A percentile compares a stretch with the other conserved stretches of the same genome.
phyloP scores from a whole-genome alignment of 352 stramenopile genomes.

The Pythium phragmiticola region DNA sequence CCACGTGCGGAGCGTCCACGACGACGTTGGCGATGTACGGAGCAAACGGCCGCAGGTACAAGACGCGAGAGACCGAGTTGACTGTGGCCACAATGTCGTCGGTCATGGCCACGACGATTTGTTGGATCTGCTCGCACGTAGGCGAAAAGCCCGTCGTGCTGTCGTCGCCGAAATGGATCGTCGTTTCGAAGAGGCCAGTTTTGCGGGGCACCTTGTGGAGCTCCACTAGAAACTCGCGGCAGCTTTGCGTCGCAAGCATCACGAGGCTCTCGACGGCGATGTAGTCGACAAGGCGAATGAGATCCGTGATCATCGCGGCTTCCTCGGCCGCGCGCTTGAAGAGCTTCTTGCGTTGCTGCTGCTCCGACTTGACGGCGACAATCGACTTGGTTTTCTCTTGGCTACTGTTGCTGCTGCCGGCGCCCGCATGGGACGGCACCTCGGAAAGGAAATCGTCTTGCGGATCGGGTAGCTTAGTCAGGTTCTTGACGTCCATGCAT shows the following conservation, averaged over 20 bases:
- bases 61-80: conserved; percentile 86
- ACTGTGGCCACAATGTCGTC: conserved; percentile 89
- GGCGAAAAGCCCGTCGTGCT: conserved; percentile 78
- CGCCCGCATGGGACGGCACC: conserved; percentile 21
- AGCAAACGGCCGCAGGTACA: conserved; percentile 88
- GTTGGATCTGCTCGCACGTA: conserved; percentile 87
- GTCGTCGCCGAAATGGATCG: conserved; percentile 86
- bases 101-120: conserved; percentile 86
- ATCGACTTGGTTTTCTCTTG: conserved; percentile 92
- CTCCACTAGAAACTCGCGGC: conserved; percentile 84
- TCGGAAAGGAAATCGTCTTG: conserved; percentile 69
- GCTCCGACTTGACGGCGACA: conserved; percentile 90
- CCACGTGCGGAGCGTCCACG: conserved; percentile 73
- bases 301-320: conserved; percentile 87
- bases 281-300: conserved; percentile 94
- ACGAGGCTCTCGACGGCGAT: conserved; percentile 91
- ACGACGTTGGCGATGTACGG: conserved; percentile 68
- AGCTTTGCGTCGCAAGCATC: conserved; percentile 79
- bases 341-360: conserved; percentile 76
- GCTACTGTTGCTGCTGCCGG: conserved; percentile 19
- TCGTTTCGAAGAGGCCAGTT: conserved; percentile 93
- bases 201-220: conserved; percentile 86
- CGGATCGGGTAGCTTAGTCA: conserved; percentile 62
- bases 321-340: conserved; percentile 87
- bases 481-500: conserved; percentile 88